Base-by-base conservation (phyloP, 148 eudicot species). In the Silene uniflora region DNA sequence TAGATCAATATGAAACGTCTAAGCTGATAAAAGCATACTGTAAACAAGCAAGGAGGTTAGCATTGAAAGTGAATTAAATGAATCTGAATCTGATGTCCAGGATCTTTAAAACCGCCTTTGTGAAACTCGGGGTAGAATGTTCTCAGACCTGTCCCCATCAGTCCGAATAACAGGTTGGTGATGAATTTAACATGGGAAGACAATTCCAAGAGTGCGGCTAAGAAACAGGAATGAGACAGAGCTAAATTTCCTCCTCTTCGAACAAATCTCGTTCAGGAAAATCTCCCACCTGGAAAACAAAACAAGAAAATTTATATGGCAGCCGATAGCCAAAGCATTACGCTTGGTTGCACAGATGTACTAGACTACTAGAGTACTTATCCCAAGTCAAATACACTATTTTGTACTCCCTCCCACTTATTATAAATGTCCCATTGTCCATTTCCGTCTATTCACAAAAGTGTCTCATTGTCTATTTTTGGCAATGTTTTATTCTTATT, bases 191-290 rank as follows among this genome's bases (percentile, higher is more conserved):
- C 62, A 42, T 42, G 62, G 8, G 6, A 29, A 4, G 47, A 61
- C 59, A 25, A 22, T 21, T 72, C 21, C 5, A 14, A 24, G 46
- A 19, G 63, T 8, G 70, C 21, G 7, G 2, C 5, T 12, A 52
- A 76, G 66, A 52, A 62, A 24, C 19, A n/a, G 11, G 39, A 12
- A 35, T 16, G 29, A 17, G 44, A 19, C 6, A 2, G 0, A 46
- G 29, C 78, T 86, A 92, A 65, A 95, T 91, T 80, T 94, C 96
- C 27, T 94, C 98, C 16, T 94, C 97, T 77, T 92, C 97, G 24
- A 95, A 95, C 14, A 89, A 92, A 80, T 92, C 97, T 73, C 87
- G 85, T 82, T 95, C 96, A 56, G 93, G 97, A 68, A 82, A 95
- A 81, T 90, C 91, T 16, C 98, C 97, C 74, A 91, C 97, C 98